Base-by-base conservation (phyloP, 2,329 filamentous ascomycete species). In the Colletotrichum sp. region DNA sequence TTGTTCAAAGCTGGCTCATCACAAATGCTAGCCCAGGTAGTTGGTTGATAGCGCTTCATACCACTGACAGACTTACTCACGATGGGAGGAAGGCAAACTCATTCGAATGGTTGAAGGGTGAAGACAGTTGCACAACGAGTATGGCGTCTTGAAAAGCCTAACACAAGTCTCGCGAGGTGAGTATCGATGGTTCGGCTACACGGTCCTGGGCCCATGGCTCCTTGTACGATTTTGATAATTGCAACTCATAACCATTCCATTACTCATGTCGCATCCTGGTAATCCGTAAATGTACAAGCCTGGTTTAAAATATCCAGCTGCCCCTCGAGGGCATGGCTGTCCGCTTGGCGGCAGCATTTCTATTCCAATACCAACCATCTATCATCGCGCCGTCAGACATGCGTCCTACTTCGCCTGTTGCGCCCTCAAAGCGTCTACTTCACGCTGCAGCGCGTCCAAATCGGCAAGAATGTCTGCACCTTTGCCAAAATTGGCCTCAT, bases 381-480 rank as follows among this genome's bases (percentile, higher is more conserved):
- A 65, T 48, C 34, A 15, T 66, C 62, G 26, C 72, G 64, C 48
- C 59, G 28, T 63, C 13, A 30, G 44, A 80, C 59, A 55, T 67
- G 9, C 28, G 36, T 28, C 39, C 30, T 62, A 74, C 62, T 75
- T 82, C 44, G 81, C 83, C 62, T 84, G 85, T 78, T 84, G 84
- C 9, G 85, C 88, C 79, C 90, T 86, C 60, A 94, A 81, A 6
- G 91, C 93, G 84, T 96, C 94, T 52, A 96, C 94, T 81, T 96
- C 95, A 81, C 90, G 90, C 84, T 95, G 94, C 77, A 96, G 84
- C 26, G 92, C 92, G 63, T 91, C 90, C 71, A 96, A 84, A 82
- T 96, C 94, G 2, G 93, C 93, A 78, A 96, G 84, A 75, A 96
- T 95, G 80, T 94, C 91, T 57, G 85, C 78, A 72, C 86, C 81